phyloP scores from a whole-genome alignment of 164 flowering plant genomes.

The Litsea cubeba region DNA sequence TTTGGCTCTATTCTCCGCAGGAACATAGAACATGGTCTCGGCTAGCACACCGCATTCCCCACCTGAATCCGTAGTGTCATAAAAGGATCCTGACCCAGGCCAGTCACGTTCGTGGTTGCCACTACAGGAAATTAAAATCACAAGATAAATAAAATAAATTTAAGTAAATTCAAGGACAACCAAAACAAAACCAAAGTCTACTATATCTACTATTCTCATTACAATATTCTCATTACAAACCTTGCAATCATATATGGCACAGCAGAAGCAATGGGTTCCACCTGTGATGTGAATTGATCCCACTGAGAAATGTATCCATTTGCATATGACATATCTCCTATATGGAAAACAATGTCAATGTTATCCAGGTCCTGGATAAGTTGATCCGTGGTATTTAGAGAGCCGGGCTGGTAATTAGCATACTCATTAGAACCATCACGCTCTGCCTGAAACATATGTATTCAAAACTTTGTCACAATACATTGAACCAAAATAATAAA shows the following conservation, averaged over 20 bases:
- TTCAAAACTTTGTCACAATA: no score
- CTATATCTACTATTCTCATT: no score
- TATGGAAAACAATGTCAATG: slow-evolving; percentile 38
- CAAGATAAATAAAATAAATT: background rate
- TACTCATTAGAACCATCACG: slow-evolving; percentile 40
- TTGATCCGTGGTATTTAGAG: slow-evolving; percentile 35
- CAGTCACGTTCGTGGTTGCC: slow-evolving; percentile 48
- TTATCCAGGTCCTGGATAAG: slow-evolving; percentile 32
- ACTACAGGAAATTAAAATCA: slow-evolving; percentile 16
- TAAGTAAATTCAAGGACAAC: no score
- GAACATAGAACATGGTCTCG: slow-evolving; percentile 40
- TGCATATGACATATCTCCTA: slow-evolving; percentile 41
- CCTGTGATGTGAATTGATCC: slow-evolving; percentile 47
- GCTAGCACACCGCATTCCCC: slow-evolving; percentile 48
- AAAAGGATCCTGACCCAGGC: slow-evolving; percentile 44
- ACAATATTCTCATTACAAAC: no score
- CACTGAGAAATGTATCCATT: slow-evolving; percentile 49
- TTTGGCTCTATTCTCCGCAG: slow-evolving; percentile 40
- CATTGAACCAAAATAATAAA: no score
- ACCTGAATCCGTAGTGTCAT: slow-evolving; percentile 34
- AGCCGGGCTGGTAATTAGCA: slow-evolving; percentile 31
- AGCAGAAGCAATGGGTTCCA: slow-evolving; percentile 44
- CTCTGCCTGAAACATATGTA: slow-evolving; percentile 23
- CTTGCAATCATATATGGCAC: slow-evolving; percentile 45
- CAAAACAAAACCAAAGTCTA: no score